phyloP scores from a whole-genome alignment of 495 filamentous ascomycete species.

The Peziza echinospora region DNA sequence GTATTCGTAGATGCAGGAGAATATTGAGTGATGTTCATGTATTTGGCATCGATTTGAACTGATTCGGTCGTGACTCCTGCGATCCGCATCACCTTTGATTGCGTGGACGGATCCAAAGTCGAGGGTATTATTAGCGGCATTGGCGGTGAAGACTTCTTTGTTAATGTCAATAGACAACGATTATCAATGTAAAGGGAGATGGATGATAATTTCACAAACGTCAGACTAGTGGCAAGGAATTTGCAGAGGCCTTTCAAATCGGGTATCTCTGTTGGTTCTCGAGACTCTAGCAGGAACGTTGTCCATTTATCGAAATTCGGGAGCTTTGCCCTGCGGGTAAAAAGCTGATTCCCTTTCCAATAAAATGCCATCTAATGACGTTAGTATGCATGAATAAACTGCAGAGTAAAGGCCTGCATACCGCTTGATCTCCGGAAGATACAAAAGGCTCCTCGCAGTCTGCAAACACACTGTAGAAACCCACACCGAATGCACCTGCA shows the following conservation, averaged over 20 bases:
- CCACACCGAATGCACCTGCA: slow-evolving; percentile 64
- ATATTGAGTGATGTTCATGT: slow-evolving; percentile 46
- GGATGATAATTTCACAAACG: slow-evolving; percentile 69
- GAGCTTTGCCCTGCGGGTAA: slow-evolving; percentile 59
- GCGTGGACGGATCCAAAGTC: slow-evolving; percentile 59
- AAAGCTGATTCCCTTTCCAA: slow-evolving; percentile 90
- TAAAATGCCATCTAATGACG: slow-evolving; percentile 64
- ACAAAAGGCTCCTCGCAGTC: slow-evolving; percentile 96
- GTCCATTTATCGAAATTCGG: slow-evolving; percentile 45
- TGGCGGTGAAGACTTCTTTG: slow-evolving; percentile 66
- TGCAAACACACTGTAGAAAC: slow-evolving; percentile 96
- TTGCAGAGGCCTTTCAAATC: slow-evolving; percentile 65
- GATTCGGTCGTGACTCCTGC: slow-evolving; percentile 49
- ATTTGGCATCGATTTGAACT: slow-evolving; percentile 74
- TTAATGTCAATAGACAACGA: slow-evolving; percentile 50
- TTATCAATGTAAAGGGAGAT: slow-evolving; percentile 87
- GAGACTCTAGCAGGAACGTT: slow-evolving; percentile 77
- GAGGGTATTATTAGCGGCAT: slow-evolving; percentile 48
- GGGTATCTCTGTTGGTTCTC: slow-evolving; percentile 70
- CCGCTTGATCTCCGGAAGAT: slow-evolving; percentile 61
- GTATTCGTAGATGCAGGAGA: slow-evolving; percentile 9
- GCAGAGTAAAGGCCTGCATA: neutral
- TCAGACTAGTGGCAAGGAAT: slow-evolving; percentile 85
- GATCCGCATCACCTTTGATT: slow-evolving; percentile 69
- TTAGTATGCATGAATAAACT: neutral